phyloP scores from a whole-genome alignment of 331 rosid species.

The Malus hybrid region DNA sequence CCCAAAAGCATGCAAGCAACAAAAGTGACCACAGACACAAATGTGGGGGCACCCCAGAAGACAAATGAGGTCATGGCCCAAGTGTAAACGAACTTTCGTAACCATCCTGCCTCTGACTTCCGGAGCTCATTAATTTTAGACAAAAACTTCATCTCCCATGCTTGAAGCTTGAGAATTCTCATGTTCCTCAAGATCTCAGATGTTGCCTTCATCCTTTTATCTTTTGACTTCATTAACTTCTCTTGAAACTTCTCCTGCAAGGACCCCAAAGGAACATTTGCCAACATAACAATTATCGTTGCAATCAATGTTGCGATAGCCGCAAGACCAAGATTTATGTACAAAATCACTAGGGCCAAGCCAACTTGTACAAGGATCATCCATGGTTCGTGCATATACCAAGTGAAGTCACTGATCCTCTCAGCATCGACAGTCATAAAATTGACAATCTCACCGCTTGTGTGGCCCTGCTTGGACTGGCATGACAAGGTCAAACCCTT shows the following conservation, averaged over 20 bases:
- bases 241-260: slow-evolving; percentile 57
- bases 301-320: slow-evolving; percentile 57
- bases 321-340: slow-evolving; percentile 75
- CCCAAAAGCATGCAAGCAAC: slow-evolving; percentile 59
- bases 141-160: slow-evolving; percentile 89
- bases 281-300: slow-evolving; percentile 53
- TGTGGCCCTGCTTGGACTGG: slow-evolving; percentile 60
- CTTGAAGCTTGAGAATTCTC: slow-evolving; percentile 85
- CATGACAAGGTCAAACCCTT: slow-evolving; percentile 65
- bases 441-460: slow-evolving; percentile 76
- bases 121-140: slow-evolving; percentile 52
- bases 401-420: slow-evolving; percentile 47
- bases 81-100: slow-evolving; percentile 46
- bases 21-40: slow-evolving; percentile 62
- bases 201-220: slow-evolving; percentile 65
- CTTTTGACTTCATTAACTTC: slow-evolving; percentile 77
- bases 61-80: slow-evolving; percentile 45
- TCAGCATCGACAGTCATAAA: slow-evolving; percentile 84
- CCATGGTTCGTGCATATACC: slow-evolving; percentile 67
- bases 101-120: slow-evolving; percentile 55
- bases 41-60: slow-evolving; percentile 78
- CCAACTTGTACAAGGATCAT: slow-evolving; percentile 42
- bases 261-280: slow-evolving; percentile 63
- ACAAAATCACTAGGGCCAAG: slow-evolving; percentile 56
- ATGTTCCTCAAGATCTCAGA: slow-evolving; percentile 69